Evolutionary conservation across 2,329 filamentous ascomycete species (phyloP).

Genomic region (Hypomyces rosellus): DNA sequence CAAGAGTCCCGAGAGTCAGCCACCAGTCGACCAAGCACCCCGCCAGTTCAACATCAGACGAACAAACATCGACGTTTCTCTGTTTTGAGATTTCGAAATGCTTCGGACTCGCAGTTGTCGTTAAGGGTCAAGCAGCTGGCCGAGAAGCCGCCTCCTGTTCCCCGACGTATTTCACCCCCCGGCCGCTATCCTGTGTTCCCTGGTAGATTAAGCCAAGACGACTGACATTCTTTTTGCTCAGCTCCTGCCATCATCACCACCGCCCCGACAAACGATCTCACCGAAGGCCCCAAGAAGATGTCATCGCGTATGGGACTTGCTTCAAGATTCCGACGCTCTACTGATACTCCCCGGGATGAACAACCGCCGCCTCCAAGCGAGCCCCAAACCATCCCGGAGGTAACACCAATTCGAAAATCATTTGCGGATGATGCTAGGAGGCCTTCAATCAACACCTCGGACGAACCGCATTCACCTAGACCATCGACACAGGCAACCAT

Average conservation of each 20-base stretch:
- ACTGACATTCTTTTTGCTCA: conserved; percentile 27
- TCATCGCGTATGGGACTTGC: conserved; percentile 49
- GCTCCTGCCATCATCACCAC: conserved; percentile 82
- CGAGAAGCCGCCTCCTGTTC: conserved; percentile 51
- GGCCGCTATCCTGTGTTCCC: conserved; percentile 1
- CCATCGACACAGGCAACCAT: conserved; percentile 24
- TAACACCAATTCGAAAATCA: conserved; percentile 24
- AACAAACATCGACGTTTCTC: conserved; percentile 57
- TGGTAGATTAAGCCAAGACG: conserved; percentile 15
- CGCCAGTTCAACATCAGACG: conserved; percentile 46
- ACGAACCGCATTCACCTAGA: conserved; percentile 45
- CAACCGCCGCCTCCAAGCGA: not conserved
- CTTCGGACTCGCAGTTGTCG: conserved; percentile 85
- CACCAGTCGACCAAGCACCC: conserved; percentile 24
- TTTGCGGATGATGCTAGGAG: conserved; percentile 38
- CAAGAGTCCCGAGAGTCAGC: conserved; percentile 21
- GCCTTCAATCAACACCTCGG: conserved; percentile 36
- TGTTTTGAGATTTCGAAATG: conserved; percentile 80
- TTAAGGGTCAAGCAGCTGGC: conserved; percentile 64
- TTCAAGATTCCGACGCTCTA: conserved; percentile 46
- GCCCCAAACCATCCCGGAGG: not conserved
- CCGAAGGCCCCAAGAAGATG: conserved; percentile 44
- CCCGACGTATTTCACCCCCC: conserved; percentile 37
- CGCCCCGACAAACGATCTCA: conserved; percentile 67
- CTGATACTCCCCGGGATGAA: conserved; percentile 36